Evolutionary conservation across 306 rosid genomes (phyloP).

Genomic region (Pyrus betulifolia): DNA sequence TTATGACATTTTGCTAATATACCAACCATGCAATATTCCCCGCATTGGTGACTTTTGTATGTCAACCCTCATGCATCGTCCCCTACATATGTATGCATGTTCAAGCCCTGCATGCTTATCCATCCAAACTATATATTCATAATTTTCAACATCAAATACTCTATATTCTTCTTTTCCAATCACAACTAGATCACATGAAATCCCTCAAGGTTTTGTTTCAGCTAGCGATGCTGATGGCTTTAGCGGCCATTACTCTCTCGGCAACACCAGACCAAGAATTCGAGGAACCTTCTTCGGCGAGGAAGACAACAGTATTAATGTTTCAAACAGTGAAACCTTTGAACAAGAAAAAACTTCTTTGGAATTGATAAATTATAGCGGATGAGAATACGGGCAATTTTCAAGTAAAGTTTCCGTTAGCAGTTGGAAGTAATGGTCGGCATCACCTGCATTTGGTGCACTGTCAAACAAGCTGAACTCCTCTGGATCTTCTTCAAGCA

Average conservation of each 20-base stretch:
- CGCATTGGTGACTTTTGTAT: too few species aligned
- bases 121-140: too few species aligned
- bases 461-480: neutral
- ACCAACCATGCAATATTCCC: too few species aligned
- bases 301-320: neutral
- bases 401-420: neutral
- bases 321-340: too few species aligned
- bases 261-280: neutral
- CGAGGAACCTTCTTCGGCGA: neutral
- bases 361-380: too few species aligned
- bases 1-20: too few species aligned
- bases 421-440: constrained; percentile 6
- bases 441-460: constrained; percentile 4
- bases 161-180: too few species aligned
- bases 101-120: too few species aligned
- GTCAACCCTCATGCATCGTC: too few species aligned
- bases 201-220: neutral
- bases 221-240: neutral
- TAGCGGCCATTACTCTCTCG: neutral
- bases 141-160: too few species aligned
- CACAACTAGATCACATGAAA: neutral
- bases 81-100: too few species aligned
- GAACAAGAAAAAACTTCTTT: neutral
- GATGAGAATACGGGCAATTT: too few species aligned
- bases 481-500: constrained; percentile 25